These are phyloP conservation scores for Esteya vermicola DNA, from an alignment of 2,329 filamentous ascomycete genomes.

Conservation along the genomic window DNA sequence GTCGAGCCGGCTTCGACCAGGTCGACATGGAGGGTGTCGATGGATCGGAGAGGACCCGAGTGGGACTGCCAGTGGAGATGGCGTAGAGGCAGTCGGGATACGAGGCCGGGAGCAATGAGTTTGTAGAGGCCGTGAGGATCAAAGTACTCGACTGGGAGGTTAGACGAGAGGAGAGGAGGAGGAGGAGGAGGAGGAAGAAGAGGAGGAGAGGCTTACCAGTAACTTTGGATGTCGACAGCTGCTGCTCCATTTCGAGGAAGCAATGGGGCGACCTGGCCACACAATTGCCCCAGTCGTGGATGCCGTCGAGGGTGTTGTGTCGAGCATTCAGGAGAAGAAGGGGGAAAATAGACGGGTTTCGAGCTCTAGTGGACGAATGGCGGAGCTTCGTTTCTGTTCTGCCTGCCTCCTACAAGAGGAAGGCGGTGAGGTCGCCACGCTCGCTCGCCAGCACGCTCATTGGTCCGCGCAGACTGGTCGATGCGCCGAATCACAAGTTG, in stretches of 20 bases:
- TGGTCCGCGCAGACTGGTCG: no score
- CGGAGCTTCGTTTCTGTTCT: no score
- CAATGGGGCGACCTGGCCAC: no score
- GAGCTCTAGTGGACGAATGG: no score
- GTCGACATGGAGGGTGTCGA: slow-evolving; percentile 82
- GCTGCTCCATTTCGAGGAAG: slow-evolving; percentile 43
- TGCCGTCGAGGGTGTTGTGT: no score
- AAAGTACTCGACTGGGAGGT: slow-evolving; percentile 70
- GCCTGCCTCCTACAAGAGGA: no score
- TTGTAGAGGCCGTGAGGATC: slow-evolving; percentile 85
- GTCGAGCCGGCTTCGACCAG: slow-evolving; percentile 50
- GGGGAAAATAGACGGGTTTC: no score
- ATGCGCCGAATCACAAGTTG: neutral
- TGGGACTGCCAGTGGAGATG: slow-evolving; percentile 98
- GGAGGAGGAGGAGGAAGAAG: neutral
- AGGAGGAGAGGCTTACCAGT: slow-evolving; percentile 39
- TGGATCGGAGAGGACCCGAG: slow-evolving; percentile 78
- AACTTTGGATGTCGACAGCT: slow-evolving; percentile 61
- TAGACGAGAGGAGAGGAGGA: neutral
- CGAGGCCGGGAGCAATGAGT: slow-evolving; percentile 62
- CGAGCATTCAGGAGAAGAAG: no score
- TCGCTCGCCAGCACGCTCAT: no score
- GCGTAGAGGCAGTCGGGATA: slow-evolving; percentile 66
- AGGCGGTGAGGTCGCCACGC: slow-evolving; percentile 6
- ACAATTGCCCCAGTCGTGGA: no score